Percentiles rank a stretch among this genome's conserved stretches.
phyloP scores from a whole-genome alignment of 1,284 basidiomycete genomes.

The Tylopilus orsonianus region DNA sequence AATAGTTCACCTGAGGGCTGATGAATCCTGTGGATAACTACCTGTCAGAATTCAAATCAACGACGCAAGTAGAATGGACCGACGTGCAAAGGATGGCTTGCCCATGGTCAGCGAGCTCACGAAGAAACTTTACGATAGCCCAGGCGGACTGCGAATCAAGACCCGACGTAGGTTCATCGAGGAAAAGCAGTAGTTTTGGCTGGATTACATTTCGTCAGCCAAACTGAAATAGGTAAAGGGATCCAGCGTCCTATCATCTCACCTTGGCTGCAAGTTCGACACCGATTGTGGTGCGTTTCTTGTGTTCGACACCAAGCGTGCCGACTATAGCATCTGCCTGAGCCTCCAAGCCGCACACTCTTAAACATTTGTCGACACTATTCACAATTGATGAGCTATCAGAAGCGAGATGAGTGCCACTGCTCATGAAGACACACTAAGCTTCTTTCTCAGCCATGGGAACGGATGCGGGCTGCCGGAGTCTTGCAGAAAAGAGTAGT shows the following conservation, averaged over 20 bases:
- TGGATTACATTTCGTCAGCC: conserved; percentile 20
- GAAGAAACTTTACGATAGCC: conserved; percentile 80
- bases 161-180: conserved; percentile 83
- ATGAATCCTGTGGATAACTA: conserved; percentile 10
- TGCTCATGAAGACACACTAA: conserved; percentile 49
- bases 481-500: conserved; percentile 75
- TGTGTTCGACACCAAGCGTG: conserved; percentile 69
- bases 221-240: background rate
- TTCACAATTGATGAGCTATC: background rate
- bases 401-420: background rate
- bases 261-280: conserved; percentile 78
- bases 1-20: conserved; percentile 69
- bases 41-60: background rate
- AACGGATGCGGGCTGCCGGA: conserved; percentile 73
- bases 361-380: conserved; percentile 74
- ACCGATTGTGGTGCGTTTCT: conserved; percentile 78
- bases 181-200: conserved; percentile 76
- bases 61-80: conserved; percentile 36
- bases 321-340: conserved; percentile 78
- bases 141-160: conserved; percentile 89
- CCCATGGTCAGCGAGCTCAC: conserved; percentile 77
- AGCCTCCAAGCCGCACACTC: conserved; percentile 72
- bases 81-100: conserved; percentile 74
- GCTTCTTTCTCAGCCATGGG: conserved; percentile 72
- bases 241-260: background rate